These are phyloP conservation scores for Gossypium davidsonii DNA, from an alignment of 441 rosid species.

Conservation along the genomic window DNA sequence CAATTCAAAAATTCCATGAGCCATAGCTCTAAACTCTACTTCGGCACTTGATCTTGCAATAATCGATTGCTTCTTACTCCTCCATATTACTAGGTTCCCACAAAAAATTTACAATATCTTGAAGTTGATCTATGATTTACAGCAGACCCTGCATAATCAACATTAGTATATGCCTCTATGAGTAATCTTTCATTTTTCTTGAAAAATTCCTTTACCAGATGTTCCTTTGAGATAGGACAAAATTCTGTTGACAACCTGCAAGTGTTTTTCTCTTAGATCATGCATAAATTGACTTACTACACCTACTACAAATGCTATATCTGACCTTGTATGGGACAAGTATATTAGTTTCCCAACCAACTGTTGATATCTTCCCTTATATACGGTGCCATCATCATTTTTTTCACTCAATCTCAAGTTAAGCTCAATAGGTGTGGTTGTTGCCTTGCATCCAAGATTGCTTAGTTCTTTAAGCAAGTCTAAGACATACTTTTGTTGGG, in stretches of 20 bases:
- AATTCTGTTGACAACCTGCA: neutral
- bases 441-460: neutral
- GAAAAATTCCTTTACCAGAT: neutral
- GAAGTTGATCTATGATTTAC: too few species aligned
- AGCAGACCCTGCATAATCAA: too few species aligned
- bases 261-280: neutral
- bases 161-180: neutral
- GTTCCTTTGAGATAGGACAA: neutral
- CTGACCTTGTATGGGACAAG: neutral
- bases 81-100: neutral
- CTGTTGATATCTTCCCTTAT: neutral
- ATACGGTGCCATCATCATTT: neutral
- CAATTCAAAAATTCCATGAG: too few species aligned
- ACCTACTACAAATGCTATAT: neutral
- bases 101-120: too few species aligned
- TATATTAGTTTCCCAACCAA: neutral
- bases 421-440: neutral
- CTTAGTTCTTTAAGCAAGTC: neutral
- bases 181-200: neutral
- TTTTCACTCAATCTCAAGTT: neutral
- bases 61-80: neutral
- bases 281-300: neutral
- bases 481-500: neutral
- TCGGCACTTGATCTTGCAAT: neutral
- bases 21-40: too few species aligned